phyloP scores from a whole-genome alignment of 2,329 filamentous ascomycete genomes.

The Calcarisporium arbuscula region DNA sequence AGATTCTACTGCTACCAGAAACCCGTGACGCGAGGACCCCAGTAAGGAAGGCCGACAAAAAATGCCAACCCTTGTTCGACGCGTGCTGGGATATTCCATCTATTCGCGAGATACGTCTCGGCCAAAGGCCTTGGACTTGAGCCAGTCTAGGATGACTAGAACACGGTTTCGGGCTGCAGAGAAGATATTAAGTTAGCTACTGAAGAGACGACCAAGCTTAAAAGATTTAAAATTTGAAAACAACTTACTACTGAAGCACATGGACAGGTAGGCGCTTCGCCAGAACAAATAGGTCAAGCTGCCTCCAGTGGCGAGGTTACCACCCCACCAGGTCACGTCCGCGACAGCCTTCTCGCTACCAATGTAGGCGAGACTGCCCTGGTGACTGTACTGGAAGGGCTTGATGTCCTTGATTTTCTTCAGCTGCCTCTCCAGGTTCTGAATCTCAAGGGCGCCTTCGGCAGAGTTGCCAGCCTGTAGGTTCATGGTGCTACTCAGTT shows the following conservation, averaged over 20 bases:
- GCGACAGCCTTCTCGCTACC: constrained; percentile 96
- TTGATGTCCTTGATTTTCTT: constrained; percentile 89
- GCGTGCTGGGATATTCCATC: constrained; percentile 16
- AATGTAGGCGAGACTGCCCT: constrained; percentile 95
- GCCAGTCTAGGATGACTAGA: constrained; percentile 88
- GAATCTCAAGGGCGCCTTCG: constrained; percentile 67
- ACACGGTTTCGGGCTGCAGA: constrained; percentile 79
- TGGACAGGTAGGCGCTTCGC: constrained; percentile 95
- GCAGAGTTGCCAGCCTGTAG: constrained; percentile 59
- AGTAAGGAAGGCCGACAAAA: constrained; percentile 1
- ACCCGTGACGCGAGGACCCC: constrained; percentile 5
- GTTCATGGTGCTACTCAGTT: constrained; percentile 59
- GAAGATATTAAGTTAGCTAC: constrained; percentile 14
- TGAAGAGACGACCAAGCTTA: neutral
- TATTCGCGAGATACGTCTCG: constrained; percentile 88
- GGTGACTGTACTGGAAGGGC: constrained; percentile 97
- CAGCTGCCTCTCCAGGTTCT: constrained; percentile 78
- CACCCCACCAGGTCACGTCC: constrained; percentile 94
- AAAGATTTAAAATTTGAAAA: neutral
- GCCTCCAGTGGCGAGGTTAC: constrained; percentile 90
- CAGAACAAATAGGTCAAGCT: constrained; percentile 97
- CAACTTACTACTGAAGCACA: constrained; percentile 98
- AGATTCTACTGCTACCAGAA: no score
- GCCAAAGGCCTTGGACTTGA: constrained; percentile 94
- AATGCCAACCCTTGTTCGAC: constrained; percentile 14